Evolutionary conservation across 1,139 yeast species (phyloP), one percentile per base, ranked within the genome.

Genomic region (Yamadazyma jaroonii): DNA sequence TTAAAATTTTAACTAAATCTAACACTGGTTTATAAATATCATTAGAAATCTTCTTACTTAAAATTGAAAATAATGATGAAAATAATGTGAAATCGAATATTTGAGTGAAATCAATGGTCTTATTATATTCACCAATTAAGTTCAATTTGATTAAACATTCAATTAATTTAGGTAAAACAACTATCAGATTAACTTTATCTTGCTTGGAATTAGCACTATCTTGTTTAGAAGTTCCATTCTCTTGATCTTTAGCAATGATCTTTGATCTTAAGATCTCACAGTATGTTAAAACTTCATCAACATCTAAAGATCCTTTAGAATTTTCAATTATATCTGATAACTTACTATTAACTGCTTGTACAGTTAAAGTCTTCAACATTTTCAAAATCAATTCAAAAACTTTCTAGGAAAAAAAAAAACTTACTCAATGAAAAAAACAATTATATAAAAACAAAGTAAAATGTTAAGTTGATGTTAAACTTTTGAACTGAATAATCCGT

Each of bases 141-240:
- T 71, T 70, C 24, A 64, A 60, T 7, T 67, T 62, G 22, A 61
- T 54, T 17, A 69, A 54, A 43, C 70, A 67, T 39, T 77, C 81
- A 37, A 76, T 59, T 25, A 73, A 60, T 48, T 74, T 77, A 25
- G 81, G 78, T 39, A 77, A 58, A 6, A 76, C 77, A 10, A 76
- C 77, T 9, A 77, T 74, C 13, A 73, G 65, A 51, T 76, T 76
- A 39, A 74, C 75, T 47, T 72, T 73, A 44, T 74, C 80, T 46
- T 72, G 72, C 44, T 74, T 73, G 9, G 36, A 33, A 22, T 21
- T 33, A 11, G 31, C 36, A 14, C 12, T 27, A 20, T 33, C 36
- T 22, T 33, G 36, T 22, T 33, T 33, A 9, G 34, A 31, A 12
- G 13, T 13, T 2, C 25, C 25, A 21, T 22, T 28, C 3, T 26